Evolutionary conservation across 441 rosid genomes (phyloP).

Genomic region (Isatis lusitanica): DNA sequence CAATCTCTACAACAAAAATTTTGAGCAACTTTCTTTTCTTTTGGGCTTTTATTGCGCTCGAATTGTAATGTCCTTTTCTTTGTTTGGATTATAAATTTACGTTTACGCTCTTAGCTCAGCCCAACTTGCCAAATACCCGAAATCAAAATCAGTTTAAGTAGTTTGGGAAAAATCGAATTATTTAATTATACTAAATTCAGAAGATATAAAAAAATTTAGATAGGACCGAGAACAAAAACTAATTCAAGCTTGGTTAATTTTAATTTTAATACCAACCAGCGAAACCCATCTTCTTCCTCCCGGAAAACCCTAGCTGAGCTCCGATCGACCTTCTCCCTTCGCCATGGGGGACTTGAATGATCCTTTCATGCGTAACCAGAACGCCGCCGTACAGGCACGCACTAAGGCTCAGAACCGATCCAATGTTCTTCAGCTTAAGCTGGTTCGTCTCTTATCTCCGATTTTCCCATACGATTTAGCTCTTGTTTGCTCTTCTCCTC

Average conservation of each 20-base stretch:
- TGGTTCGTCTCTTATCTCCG: slow-evolving; percentile 47
- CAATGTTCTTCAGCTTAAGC: slow-evolving; percentile 95
- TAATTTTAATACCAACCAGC: background rate
- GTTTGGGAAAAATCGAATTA: too few relatives aligned
- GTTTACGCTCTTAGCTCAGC: background rate
- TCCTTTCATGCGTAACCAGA: slow-evolving; percentile 90
- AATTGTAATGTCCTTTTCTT: background rate
- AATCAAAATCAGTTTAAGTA: too few relatives aligned
- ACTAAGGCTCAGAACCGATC: slow-evolving; percentile 90
- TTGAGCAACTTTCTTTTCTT: background rate
- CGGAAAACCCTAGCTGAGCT: slow-evolving; percentile 43
- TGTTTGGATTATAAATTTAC: background rate
- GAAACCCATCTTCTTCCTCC: slow-evolving; percentile 1
- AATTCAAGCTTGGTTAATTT: background rate
- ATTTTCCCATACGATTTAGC: background rate
- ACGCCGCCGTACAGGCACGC: slow-evolving; percentile 81
- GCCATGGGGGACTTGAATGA: slow-evolving; percentile 83
- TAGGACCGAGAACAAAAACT: background rate
- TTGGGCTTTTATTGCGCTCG: background rate
- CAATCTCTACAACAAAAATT: background rate
- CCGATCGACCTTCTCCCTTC: slow-evolving; percentile 28
- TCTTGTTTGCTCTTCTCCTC: background rate
- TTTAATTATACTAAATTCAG: too few relatives aligned
- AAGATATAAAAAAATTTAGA: too few relatives aligned
- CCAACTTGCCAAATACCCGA: background rate